Evolutionary conservation across 2,329 filamentous ascomycete species (phyloP).

Genomic region (Fusarium secorum): DNA sequence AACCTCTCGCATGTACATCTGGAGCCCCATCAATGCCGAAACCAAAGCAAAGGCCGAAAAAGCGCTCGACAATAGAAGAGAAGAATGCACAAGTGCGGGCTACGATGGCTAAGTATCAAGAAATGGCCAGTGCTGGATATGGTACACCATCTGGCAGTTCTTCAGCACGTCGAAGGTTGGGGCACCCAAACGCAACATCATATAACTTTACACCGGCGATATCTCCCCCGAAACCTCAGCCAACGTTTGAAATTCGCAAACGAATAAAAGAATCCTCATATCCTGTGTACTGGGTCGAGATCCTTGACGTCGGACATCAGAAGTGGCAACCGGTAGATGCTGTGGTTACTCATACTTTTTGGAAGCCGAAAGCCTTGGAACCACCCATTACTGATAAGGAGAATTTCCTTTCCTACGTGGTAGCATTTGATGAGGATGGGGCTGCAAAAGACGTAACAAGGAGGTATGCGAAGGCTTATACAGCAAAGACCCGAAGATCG

Average conservation of each 20-base stretch:
- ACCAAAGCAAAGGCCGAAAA: constrained; percentile 41
- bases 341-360: constrained; percentile 78
- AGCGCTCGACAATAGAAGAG: constrained; percentile 42
- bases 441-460: constrained; percentile 84
- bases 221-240: constrained; percentile 47
- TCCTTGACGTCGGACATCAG: constrained; percentile 83
- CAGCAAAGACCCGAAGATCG: constrained; percentile 83
- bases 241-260: constrained; percentile 47
- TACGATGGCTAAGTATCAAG: constrained; percentile 52
- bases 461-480: constrained; percentile 87
- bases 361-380: constrained; percentile 78
- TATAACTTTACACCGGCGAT: constrained; percentile 58
- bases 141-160: constrained; percentile 44
- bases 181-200: constrained; percentile 62
- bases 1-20: constrained; percentile 75
- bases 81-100: constrained; percentile 50
- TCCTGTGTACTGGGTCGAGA: constrained; percentile 94
- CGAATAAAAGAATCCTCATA: constrained; percentile 73
- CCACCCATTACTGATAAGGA: constrained; percentile 79
- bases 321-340: constrained; percentile 93
- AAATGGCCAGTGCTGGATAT: constrained; percentile 39
- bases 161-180: constrained; percentile 58
- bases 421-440: constrained; percentile 84
- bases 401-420: constrained; percentile 82
- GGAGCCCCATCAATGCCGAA: constrained; percentile 59